Base-by-base conservation (phyloP, 2,329 filamentous ascomycete genomes). In the Sporothrix inflata region DNA sequence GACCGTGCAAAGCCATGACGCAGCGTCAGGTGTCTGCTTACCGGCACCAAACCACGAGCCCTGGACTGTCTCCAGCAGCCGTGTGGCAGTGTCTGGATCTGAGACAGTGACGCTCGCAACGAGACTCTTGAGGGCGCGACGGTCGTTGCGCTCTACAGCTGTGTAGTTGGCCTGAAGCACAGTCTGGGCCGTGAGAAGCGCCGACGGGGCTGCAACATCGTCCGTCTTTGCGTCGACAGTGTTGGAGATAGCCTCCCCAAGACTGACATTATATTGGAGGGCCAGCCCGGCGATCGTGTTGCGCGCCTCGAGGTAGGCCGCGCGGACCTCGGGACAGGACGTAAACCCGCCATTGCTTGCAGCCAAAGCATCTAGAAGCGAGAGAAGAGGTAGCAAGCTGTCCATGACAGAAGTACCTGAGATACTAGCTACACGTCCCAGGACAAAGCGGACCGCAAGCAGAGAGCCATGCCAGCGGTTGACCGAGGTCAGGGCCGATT, bases 391-490 rank as follows among this genome's bases (percentile, higher is more conserved):
- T 7, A 70, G 66, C 2, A 76, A 60, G 12, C 27, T 42, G 11
- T n/a, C 61, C 74, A 79, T 78, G 7, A 85, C 78, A 24, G 81
- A 79, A 30, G 83, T 82, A 0, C 79, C 79, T 74, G 84, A 82
- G 11, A 88, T 82, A 61, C 86, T 84, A 19, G 74, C 71, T 0
- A 72, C 40, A 0, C 75, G 84, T 74, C 89, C 87, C 40, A 91
- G 77, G 1, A 90, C 80, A 74, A 87, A 88, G 71, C 86, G 88
- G 9, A 88, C 78, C 0, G 87, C 84, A 68, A 91, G 76, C 1
- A 91, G 81, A 2, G 84, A 81, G 1, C 90, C 90, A 74, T 92
- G 90, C 0, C 88, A 77, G 40, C 82, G 80, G 74, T 92, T 91
- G 57, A 84, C 82, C 1, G 81, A 80, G 1, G 47, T 12, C 19